Evolutionary conservation across 1,284 basidiomycete species (phyloP), one percentile per base, ranked within the genome.

Genomic region (Cryptococcus sp.): DNA sequence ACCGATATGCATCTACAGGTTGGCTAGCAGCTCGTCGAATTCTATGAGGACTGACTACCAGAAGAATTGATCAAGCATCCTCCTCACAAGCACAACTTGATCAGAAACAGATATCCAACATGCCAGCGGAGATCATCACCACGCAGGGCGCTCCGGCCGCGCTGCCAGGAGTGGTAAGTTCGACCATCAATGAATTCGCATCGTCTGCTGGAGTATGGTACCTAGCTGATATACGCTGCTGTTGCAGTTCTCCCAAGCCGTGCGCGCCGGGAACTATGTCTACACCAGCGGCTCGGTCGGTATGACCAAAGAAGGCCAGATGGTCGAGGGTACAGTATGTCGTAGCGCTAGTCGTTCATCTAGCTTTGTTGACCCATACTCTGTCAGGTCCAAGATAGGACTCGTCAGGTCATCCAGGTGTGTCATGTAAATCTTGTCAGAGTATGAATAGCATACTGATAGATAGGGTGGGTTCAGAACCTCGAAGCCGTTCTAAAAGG

Each of bases 281-380:
- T 76, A 76, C 64, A 71, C 70, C 20, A 67, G 64, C 16, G 73
- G 73, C 17, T 73, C 71, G 17, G 73, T 76, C 16, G 72, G 71
- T 27, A 76, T 74, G 73, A 65, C 65, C 42, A 65, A 63, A 22
- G 73, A 76, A 35, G 71, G 70, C 23, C 57, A 70, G 59, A 76
- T 74, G 72, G 70, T 76, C 6, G 61, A 65, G 53, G 73, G 73
- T 17, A 73, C 63, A n/a, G 73, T 75, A 42, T 59, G 67, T 61
- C 5, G 5, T 35, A 35, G 16, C 23, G 30, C 3, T 52, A 17
- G 5, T 2, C 42, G 54, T 43, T 10, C 15, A n/a, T 2, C 11
- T 42, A 11, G 22, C 19, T 15, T 11, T 50, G 10, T 13, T 30
- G 30, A 35, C 30, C 8, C 13, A 35, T 35, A 35, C 30, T 35